Base-by-base conservation (phyloP, 2,329 filamentous ascomycete species). In the Tricladium varicosporioides region DNA sequence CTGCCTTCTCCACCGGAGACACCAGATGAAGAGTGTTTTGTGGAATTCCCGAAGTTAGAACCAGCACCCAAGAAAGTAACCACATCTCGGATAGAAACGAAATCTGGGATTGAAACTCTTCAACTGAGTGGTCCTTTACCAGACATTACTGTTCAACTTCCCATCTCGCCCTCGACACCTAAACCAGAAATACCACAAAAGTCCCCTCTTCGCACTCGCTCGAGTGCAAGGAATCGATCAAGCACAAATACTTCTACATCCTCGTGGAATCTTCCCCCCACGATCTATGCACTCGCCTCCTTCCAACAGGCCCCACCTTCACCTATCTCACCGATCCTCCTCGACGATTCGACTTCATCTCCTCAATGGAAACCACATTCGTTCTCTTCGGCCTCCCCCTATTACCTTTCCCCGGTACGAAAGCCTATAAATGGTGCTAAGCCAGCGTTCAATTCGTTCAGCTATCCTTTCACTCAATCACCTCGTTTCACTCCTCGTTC, bases 1-100 rank as follows among this genome's bases (percentile, higher is more conserved):
- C 14, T 56, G 14, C 53, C 53, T 16, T 56, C 53, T 2, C 53
- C 53, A 27, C 53, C 53, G 19, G 42, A 51, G 15, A 56, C 53
- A 15, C 36, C 36, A 40, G 36, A 13, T n/a, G n/a, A 11, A 4
- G 36, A 40, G 36, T 10, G 11, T 13, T 40, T 40, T n/a, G 4
- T n/a, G 3, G 11, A n/a, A n/a, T 40, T 40, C 36, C n/a, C 36
- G n/a, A 40, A 11, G 11, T 4, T 11, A 4, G n/a, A 13, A 11
- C 36, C 36, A 11, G n/a, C 10, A 11, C 11, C 36, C 36, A 27
- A 27, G 22, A 27, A 27, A 27, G 22, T 4, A 27, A 27, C 22
- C 22, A 27, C 22, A 27, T 27, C 22, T 27, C 22, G 22, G 22
- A 27, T 27, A 27, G 36, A 40, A 40, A 11, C 36, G 11, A n/a